phyloP scores from a whole-genome alignment of 202 grass and related monocot species.

The Miscanthus sacchariflorus region DNA sequence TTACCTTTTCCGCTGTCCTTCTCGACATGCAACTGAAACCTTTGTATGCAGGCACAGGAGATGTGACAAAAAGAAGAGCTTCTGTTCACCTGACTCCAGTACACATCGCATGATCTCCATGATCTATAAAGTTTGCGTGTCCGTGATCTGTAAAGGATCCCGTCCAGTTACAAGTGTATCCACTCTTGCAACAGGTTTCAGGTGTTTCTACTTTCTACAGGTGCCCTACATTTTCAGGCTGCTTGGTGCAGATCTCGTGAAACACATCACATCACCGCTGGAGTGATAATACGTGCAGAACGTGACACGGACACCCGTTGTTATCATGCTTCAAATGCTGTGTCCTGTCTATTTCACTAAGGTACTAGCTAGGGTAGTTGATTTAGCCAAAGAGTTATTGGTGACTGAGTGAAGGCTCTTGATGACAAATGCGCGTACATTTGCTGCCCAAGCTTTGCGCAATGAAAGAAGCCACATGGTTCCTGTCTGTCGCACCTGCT shows the following conservation, averaged over 20 bases:
- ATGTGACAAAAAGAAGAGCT: slow-evolving; percentile 36
- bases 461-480: slow-evolving; percentile 22
- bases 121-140: slow-evolving; percentile 39
- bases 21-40: slow-evolving; percentile 23
- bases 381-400: background rate
- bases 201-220: background rate
- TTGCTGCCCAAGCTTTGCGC: background rate
- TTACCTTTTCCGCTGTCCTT: slow-evolving; percentile 26
- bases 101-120: background rate
- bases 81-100: slow-evolving; percentile 34
- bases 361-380: background rate
- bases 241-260: slow-evolving; percentile 8
- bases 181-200: slow-evolving; percentile 22
- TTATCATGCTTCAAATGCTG: background rate
- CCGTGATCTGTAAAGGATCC: slow-evolving; percentile 39
- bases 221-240: background rate
- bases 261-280: background rate
- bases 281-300: background rate
- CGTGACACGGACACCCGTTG: background rate
- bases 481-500: background rate
- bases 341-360: background rate
- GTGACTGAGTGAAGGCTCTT: background rate
- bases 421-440: background rate
- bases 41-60: background rate
- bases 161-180: background rate